A percentile compares a stretch with the other conserved stretches of the same genome.
Evolutionary conservation across 2,329 filamentous ascomycete genomes (phyloP).

Genomic region (Diaporthe vexans): DNA sequence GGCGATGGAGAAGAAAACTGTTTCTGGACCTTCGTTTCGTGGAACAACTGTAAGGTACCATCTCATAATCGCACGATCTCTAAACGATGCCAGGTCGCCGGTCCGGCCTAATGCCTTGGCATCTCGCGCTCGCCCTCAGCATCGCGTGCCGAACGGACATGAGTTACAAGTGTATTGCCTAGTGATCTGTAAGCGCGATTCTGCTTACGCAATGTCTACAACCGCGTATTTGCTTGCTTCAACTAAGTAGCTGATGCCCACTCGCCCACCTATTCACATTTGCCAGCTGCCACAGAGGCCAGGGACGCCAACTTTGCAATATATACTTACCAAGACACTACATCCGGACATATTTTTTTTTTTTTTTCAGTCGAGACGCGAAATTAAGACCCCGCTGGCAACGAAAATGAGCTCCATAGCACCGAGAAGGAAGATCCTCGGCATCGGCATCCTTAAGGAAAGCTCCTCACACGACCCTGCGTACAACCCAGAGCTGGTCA

Average conservation of each 20-base stretch:
- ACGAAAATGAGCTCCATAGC: not conserved
- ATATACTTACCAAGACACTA: not conserved
- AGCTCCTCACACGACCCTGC: slow-evolving; percentile 3
- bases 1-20: too few relatives aligned
- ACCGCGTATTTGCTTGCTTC: not conserved
- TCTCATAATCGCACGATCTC: not conserved
- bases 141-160: slow-evolving; percentile 10
- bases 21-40: too few relatives aligned
- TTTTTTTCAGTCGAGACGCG: not conserved
- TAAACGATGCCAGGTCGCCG: not conserved
- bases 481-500: slow-evolving; percentile 26
- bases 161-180: not conserved
- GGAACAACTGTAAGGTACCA: too few relatives aligned
- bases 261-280: not conserved
- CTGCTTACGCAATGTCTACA: not conserved
- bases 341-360: not conserved
- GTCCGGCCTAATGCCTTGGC: slow-evolving; percentile 12
- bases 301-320: too few relatives aligned
- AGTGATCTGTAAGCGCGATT: slow-evolving; percentile 10
- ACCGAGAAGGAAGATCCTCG: slow-evolving; percentile 23
- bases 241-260: too few relatives aligned
- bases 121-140: slow-evolving; percentile 11
- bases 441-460: slow-evolving; percentile 34
- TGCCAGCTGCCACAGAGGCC: not conserved
- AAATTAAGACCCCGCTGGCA: too few relatives aligned